Evolutionary conservation across 129 eudicot genomes (phyloP), one percentile per base, ranked within the genome.

Genomic region (Pulicaria dysenterica): DNA sequence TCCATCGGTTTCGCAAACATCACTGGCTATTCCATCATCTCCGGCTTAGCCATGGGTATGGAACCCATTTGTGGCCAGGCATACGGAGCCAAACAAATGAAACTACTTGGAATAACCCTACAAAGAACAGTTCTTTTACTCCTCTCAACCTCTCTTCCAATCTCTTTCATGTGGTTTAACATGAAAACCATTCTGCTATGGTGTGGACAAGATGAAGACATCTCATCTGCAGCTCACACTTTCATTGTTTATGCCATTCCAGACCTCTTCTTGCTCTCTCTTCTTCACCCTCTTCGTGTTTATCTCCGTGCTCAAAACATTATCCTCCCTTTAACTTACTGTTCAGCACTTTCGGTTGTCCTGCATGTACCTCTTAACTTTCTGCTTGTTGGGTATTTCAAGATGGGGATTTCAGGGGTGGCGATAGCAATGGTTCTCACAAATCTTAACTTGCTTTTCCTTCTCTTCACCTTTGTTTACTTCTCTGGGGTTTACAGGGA

Each of bases 1-100:
- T 71, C 97, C 6, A 79, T 85, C 12, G 91, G 89, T 16, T 69
- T 91, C 1, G 97, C 97, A 8, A 91, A 91, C 81, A 88, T 91
- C 80, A 81, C 95, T 4, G 95, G 95, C 74, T 91, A 83, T 83
- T 91, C 97, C 5, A 61, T 91, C 70, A 57, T 91, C 73, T 85
- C 87, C 0, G 97, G 95, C 53, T 78, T 91, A 7, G 84, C 97
- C 69, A 80, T 86, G 86, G 97, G 97, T 40, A 91, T 88, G 95
- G 97, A 91, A 40, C 83, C 95, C 80, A 91, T 91, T 14, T 80
- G 89, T 34, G 83, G 85, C 34, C 97, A 91, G 67, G 97, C 97
- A 7, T 85, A 46, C 48, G 97, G 97, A 1, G 97, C 95, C 8
- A 84, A 84, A 34, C 88, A 80, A 54, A 88, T 77, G 88, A 67